Conservation (phyloP, 768 basidiomycete genomes). For the Russula earlei region DNA sequence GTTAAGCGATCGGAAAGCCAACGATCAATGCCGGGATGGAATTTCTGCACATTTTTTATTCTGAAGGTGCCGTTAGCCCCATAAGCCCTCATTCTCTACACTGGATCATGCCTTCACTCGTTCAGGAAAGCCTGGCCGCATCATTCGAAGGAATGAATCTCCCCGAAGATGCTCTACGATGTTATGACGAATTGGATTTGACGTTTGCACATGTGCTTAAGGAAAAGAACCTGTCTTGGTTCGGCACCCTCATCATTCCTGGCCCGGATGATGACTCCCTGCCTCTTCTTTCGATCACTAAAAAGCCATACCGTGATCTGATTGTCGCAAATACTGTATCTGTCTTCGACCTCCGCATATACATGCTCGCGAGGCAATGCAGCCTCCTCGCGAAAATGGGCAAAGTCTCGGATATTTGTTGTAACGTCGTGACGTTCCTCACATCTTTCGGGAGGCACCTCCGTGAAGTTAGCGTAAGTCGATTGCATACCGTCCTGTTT, state of each 20-base stretch:
- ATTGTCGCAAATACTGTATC: slow-evolving; percentile 87
- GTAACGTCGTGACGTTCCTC: slow-evolving; percentile 66
- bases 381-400: slow-evolving; percentile 61
- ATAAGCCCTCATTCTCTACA: background rate
- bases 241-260: slow-evolving; percentile 73
- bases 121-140: slow-evolving; percentile 84
- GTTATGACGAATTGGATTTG: slow-evolving; percentile 87
- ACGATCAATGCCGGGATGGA: slow-evolving; percentile 93
- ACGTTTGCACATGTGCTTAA: slow-evolving; percentile 65
- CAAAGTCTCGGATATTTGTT: slow-evolving; percentile 58
- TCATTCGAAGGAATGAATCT: slow-evolving; percentile 89
- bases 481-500: background rate
- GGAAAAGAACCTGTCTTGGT: slow-evolving; percentile 88
- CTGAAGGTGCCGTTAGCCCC: slow-evolving; percentile 58
- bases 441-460: slow-evolving; percentile 66
- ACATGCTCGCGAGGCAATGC: slow-evolving; percentile 83
- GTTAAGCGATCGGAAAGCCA: slow-evolving; percentile 84
- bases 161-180: slow-evolving; percentile 78
- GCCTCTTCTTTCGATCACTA: slow-evolving; percentile 65
- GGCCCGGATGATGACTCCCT: slow-evolving; percentile 64
- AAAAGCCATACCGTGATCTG: slow-evolving; percentile 83
- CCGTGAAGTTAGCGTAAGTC: slow-evolving; percentile 60
- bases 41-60: slow-evolving; percentile 95
- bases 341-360: slow-evolving; percentile 88
- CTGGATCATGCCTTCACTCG: background rate